phyloP scores from a whole-genome alignment of 139 green algal genomes.

The Tetraselmis striata region DNA sequence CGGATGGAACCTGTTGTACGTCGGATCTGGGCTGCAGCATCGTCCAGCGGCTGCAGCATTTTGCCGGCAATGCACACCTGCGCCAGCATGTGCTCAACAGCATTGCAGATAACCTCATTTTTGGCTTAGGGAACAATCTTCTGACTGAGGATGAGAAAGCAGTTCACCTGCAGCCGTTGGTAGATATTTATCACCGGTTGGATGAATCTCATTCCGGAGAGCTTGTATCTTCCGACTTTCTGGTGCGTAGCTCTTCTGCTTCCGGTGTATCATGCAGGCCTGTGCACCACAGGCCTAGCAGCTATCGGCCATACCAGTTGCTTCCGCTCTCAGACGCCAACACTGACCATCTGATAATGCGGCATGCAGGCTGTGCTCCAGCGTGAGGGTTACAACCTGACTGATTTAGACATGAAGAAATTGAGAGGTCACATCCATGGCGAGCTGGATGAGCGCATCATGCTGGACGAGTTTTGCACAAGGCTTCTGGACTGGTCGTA shows the following conservation, averaged over 20 bases:
- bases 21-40: neutral
- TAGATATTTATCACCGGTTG: neutral
- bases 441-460: neutral
- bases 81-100: neutral
- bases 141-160: neutral
- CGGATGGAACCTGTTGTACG: neutral
- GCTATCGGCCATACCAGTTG: too few relatives aligned
- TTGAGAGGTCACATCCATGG: neutral
- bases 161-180: neutral
- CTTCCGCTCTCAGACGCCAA: too few relatives aligned
- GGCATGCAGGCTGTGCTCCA: neutral
- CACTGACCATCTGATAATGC: too few relatives aligned
- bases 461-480: neutral
- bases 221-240: neutral
- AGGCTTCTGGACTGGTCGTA: neutral
- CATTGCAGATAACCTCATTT: neutral
- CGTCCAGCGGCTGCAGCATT: neutral
- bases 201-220: neutral
- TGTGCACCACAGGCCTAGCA: too few relatives aligned
- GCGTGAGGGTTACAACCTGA: neutral
- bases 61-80: neutral
- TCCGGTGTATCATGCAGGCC: too few relatives aligned
- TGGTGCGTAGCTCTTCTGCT: too few relatives aligned
- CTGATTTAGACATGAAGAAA: neutral
- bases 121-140: neutral